Conservation (phyloP, 176 grass and related monocot genomes). For the Eleusine indica region DNA sequence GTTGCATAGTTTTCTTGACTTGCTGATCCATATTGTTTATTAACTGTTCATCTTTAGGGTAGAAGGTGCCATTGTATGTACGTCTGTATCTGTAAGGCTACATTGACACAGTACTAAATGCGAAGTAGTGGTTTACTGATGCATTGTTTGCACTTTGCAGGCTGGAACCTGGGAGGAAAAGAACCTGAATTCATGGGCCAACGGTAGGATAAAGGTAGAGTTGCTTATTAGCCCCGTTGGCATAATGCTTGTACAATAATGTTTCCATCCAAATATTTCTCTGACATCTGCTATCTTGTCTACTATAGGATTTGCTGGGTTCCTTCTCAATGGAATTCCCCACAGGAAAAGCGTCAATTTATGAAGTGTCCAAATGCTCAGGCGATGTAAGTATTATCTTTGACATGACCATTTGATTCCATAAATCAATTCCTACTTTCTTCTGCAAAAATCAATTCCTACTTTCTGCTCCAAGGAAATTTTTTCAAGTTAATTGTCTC, state of each 20-base stretch:
- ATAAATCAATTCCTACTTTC: background rate
- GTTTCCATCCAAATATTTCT: background rate
- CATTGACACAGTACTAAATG: background rate
- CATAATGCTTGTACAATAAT: conserved; percentile 3
- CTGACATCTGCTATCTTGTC: background rate
- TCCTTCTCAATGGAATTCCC: conserved; percentile 78
- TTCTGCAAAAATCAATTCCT: no score
- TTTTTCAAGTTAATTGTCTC: background rate
- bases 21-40: background rate
- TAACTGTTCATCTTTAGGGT: background rate
- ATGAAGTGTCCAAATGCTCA: conserved; percentile 86
- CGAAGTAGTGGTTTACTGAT: background rate
- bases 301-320: conserved; percentile 69
- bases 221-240: background rate
- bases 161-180: conserved; percentile 99
- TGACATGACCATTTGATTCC: background rate
- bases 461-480: background rate
- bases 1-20: background rate
- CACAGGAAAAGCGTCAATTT: conserved; percentile 75
- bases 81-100: background rate
- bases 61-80: background rate
- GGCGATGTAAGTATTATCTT: conserved; percentile 77
- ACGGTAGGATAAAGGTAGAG: conserved; percentile 76
- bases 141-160: conserved; percentile 50
- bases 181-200: conserved; percentile 96